Conservation (phyloP, 768 basidiomycete genomes). For the Trametes gibbosa region DNA sequence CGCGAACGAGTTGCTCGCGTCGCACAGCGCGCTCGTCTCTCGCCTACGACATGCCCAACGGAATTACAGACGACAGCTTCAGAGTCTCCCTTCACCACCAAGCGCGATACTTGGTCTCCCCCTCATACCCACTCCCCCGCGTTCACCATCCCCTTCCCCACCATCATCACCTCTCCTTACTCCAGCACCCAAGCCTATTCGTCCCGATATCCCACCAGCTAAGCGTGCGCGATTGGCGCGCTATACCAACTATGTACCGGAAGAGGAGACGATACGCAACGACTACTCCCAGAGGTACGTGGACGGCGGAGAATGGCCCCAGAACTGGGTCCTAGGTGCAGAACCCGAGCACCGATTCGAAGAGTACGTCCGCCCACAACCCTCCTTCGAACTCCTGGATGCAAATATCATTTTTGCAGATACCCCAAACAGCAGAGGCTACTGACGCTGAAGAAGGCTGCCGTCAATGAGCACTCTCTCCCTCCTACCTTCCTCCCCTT, state of each 20-base stretch:
- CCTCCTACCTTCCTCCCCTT: conserved; percentile 72
- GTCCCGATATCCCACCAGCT: conserved; percentile 57
- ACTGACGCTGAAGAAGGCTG: conserved; percentile 75
- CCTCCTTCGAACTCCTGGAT: not conserved
- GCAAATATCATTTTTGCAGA: conserved; percentile 40
- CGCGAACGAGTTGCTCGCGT: conserved; percentile 63
- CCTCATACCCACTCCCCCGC: conserved; percentile 54
- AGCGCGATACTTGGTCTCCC: conserved; percentile 54
- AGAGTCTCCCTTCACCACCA: conserved; percentile 53
- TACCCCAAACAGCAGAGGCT: conserved; percentile 93
- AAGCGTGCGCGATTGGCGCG: conserved; percentile 70
- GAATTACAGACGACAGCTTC: conserved; percentile 53
- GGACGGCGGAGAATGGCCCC: conserved; percentile 89
- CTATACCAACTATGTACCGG: conserved; percentile 81
- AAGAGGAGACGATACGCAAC: conserved; percentile 95
- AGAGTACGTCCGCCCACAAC: conserved; percentile 62
- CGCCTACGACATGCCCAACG: conserved; percentile 57
- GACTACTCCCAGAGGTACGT: conserved; percentile 93
- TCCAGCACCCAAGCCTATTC: conserved; percentile 38
- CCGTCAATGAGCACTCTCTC: conserved; percentile 66
- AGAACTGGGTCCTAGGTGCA: conserved; percentile 89
- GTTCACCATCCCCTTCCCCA: conserved; percentile 48
- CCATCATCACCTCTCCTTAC: conserved; percentile 42
- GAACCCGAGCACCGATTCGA: conserved; percentile 86
- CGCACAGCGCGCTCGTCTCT: conserved; percentile 57